Evolutionary conservation across 306 rosid genomes (phyloP).

Genomic region (Inga oerstediana): DNA sequence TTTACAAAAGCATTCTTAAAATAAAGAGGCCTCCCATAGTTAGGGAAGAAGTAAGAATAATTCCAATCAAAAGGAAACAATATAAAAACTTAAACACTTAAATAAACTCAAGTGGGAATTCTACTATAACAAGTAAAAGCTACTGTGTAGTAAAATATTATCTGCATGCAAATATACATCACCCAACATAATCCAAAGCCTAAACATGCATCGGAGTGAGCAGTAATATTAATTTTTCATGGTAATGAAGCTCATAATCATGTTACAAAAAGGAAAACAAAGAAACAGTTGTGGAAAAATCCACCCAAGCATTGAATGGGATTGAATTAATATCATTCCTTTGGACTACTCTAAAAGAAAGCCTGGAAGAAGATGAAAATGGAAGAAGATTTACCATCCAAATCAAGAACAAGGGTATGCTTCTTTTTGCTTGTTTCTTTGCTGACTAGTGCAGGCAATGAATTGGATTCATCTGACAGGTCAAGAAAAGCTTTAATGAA

Average conservation of each 20-base stretch:
- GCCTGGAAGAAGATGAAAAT: background rate
- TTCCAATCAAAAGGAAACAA: background rate
- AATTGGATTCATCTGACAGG: slow-evolving; percentile 60
- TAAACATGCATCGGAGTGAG: slow-evolving; percentile 7
- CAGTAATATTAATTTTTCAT: slow-evolving; percentile 3
- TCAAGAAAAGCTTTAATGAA: slow-evolving; percentile 58
- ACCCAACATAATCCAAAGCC: background rate
- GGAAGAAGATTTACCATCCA: slow-evolving; percentile 70
- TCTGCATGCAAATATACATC: background rate
- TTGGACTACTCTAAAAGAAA: background rate
- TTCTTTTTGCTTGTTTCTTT: slow-evolving; percentile 56
- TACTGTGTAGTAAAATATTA: background rate
- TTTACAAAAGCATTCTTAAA: background rate
- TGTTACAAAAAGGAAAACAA: background rate
- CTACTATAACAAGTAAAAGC: background rate
- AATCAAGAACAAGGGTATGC: slow-evolving; percentile 83
- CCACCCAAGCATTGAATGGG: background rate
- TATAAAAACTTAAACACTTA: background rate
- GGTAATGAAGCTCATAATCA: slow-evolving; percentile 7
- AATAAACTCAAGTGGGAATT: background rate
- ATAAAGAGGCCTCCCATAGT: background rate
- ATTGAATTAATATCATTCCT: background rate
- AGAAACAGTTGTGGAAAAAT: background rate
- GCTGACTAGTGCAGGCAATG: slow-evolving; percentile 60
- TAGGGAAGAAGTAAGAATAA: background rate